Evolutionary conservation across 345 rosid species (phyloP).

Genomic region (Ceriops decandra): DNA sequence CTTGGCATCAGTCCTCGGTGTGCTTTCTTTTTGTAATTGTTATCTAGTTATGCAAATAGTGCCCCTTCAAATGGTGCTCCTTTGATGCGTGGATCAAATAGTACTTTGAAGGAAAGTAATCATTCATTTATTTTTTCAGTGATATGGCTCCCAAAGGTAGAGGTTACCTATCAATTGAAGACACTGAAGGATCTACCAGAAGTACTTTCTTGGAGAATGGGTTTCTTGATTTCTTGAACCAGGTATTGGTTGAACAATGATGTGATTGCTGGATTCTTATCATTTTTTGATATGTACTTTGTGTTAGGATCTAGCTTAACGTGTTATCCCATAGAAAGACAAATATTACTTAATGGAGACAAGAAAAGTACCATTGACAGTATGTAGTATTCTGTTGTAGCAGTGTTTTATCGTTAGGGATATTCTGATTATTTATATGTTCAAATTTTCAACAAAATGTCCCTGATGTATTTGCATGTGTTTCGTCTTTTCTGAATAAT

Average conservation of each 20-base stretch:
- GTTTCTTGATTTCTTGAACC: conserved; percentile 60
- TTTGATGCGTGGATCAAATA: background rate
- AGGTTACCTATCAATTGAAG: conserved; percentile 61
- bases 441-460: no score
- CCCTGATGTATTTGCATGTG: no score
- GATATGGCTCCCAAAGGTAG: conserved; percentile 35
- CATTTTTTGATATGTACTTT: background rate
- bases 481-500: no score
- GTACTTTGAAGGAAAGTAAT: background rate
- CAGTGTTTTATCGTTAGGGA: no score
- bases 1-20: no score
- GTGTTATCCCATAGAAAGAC: background rate
- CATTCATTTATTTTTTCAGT: conserved; percentile 28
- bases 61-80: background rate
- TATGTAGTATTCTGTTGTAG: background rate
- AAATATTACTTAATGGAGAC: background rate
- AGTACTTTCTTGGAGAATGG: conserved; percentile 60
- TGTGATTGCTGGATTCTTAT: background rate
- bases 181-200: conserved; percentile 44
- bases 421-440: no score
- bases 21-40: no score
- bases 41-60: no score
- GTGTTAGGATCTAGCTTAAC: background rate
- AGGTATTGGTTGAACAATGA: conserved; percentile 40
- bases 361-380: background rate